Evolutionary conservation across 2,329 filamentous ascomycete species (phyloP), one percentile per base, ranked within the genome.

Genomic region (Aspergillus sp.): DNA sequence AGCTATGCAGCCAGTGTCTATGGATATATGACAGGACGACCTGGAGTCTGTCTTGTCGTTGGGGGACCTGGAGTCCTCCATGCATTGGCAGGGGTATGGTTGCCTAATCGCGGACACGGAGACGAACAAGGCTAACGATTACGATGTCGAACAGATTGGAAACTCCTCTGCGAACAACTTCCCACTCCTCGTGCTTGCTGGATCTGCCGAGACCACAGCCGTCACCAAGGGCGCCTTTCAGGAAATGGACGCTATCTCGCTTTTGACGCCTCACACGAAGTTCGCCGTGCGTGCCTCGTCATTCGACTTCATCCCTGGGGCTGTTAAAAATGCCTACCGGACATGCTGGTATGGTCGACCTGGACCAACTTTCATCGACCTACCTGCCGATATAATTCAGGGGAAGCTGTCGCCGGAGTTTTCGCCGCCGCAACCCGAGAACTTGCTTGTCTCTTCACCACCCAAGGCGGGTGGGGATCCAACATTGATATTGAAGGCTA

Each of bases 51-150:
- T 66, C 73, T 85, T 40, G 79, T 84, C n/a, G 83, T 86, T 3
- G 83, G 83, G 52, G 83, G 83, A 8, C 83, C 83, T 7, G 83
- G 83, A 21, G 80, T 86, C 14, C 70, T 85, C 21, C 83, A 85
- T 74, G 80, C 81, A 11, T 78, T 85, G 71, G 80, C 84, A 59
- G 83, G 83, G 45, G 80, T 82, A 75, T 55, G 39, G 17, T 33
- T 56, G 46, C 54, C 40, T 49, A 43, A 6, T 17, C 39, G 31
- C 5, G 9, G n/a, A 53, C 6, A n/a, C 27, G 5, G 14, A 6
- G 6, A 35, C 21, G 37, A 50, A 55, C 15, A 9, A 35, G 11
- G 43, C 46, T 52, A 41, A 14, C 47, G 14, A 46, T 49, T 17
- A 58, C 54, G 11, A 19, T 6, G 19, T 2, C 21, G 43, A 11